phyloP scores from a whole-genome alignment of 306 rosid genomes.

The Phaseolus lunatus region DNA sequence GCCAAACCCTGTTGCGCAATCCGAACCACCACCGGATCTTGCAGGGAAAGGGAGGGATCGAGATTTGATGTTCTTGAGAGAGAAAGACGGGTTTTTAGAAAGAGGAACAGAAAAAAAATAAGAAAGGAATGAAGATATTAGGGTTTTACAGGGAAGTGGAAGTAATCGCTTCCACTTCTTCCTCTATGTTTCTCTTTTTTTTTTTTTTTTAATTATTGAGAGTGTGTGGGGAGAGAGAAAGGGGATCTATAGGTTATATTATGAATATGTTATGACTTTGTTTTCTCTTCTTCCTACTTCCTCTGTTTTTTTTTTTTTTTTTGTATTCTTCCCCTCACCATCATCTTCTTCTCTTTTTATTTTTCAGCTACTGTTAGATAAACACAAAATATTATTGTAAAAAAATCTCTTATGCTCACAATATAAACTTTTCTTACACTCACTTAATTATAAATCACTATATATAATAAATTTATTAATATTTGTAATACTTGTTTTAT shows the following conservation, averaged over 20 bases:
- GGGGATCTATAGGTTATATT: not conserved
- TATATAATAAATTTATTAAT: too few species aligned
- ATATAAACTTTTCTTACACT: too few species aligned
- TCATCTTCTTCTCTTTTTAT: not conserved
- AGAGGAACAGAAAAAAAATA: not conserved
- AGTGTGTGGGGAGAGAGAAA: not conserved
- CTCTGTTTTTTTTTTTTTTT: not conserved
- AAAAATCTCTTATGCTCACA: too few species aligned
- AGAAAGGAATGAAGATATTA: conserved; percentile 55
- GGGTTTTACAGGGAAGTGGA: conserved; percentile 76
- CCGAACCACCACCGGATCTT: conserved; percentile 49
- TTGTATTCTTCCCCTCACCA: not conserved
- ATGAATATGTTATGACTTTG: not conserved
- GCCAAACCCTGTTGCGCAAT: conserved; percentile 47
- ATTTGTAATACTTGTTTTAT: too few species aligned
- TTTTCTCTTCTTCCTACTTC: not conserved
- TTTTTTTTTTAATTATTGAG: not conserved
- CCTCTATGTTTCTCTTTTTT: too few species aligned
- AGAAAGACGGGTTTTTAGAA: conserved; percentile 25
- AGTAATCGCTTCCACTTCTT: conserved; percentile 50
- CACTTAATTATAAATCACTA: too few species aligned
- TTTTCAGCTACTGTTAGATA: too few species aligned
- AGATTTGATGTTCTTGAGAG: conserved; percentile 36
- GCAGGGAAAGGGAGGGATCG: conserved; percentile 43
- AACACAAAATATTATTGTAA: too few species aligned